These are phyloP conservation scores for Leptographium galeiforme DNA, from an alignment of 2,329 filamentous ascomycete genomes.

Conservation along the genomic window DNA sequence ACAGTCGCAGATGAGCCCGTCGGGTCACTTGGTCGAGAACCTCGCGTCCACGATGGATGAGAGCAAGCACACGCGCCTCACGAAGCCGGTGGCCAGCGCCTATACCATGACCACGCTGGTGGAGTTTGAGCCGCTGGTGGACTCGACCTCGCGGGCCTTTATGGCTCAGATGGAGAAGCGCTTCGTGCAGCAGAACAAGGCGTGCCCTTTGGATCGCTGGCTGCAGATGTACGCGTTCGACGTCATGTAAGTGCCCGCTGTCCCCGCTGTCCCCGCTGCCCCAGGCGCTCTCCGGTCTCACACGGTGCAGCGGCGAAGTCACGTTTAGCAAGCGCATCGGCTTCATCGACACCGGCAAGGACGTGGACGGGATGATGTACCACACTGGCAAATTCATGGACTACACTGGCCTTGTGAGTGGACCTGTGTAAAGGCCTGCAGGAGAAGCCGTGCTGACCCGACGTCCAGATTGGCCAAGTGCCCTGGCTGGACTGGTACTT, in stretches of 20 bases:
- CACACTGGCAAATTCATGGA: slow-evolving; percentile 14
- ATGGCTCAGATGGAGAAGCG: slow-evolving; percentile 20
- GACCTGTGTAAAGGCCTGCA: too few species aligned
- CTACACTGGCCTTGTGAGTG: slow-evolving; percentile 18
- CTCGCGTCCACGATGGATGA: slow-evolving; percentile 5
- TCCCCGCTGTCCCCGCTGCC: too few species aligned
- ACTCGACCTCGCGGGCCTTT: slow-evolving; percentile 31
- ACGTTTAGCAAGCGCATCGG: slow-evolving; percentile 34
- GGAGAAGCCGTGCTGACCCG: too few species aligned
- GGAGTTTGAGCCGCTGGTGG: slow-evolving; percentile 33
- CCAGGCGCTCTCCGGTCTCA: too few species aligned
- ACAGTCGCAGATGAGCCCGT: neutral
- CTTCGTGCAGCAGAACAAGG: slow-evolving; percentile 16
- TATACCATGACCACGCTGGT: slow-evolving; percentile 27
- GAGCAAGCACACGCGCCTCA: slow-evolving; percentile 4
- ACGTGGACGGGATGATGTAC: slow-evolving; percentile 29
- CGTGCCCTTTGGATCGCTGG: slow-evolving; percentile 26
- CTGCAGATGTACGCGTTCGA: slow-evolving; percentile 37
- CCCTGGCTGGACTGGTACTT: slow-evolving; percentile 13
- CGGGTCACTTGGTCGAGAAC: neutral
- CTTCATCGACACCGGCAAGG: slow-evolving; percentile 28
- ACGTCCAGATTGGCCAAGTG: slow-evolving; percentile 18
- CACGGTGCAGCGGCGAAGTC: slow-evolving; percentile 21
- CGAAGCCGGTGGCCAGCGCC: slow-evolving; percentile 9
- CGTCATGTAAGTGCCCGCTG: slow-evolving; percentile 22